phyloP scores from a whole-genome alignment of 2,329 filamentous ascomycete genomes.

The Dryadomyces quercivorus region DNA sequence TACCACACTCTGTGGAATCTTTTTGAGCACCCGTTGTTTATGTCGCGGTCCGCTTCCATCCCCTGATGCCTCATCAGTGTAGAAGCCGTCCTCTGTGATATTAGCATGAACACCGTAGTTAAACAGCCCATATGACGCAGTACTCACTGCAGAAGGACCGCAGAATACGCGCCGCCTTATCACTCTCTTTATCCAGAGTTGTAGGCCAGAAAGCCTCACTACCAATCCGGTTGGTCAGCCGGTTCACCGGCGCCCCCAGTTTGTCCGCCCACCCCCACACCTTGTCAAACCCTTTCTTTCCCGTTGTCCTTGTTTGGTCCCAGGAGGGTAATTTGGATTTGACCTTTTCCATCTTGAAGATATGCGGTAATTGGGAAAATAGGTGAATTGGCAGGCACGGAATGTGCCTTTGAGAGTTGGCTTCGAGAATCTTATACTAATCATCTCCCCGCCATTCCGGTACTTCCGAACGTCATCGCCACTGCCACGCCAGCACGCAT shows the following conservation, averaged over 20 bases:
- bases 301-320: slow-evolving; percentile 36
- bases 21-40: slow-evolving; percentile 34
- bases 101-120: slow-evolving; percentile 10
- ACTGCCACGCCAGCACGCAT: neutral
- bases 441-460: neutral
- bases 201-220: slow-evolving; percentile 68
- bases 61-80: slow-evolving; percentile 17
- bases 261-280: slow-evolving; percentile 57
- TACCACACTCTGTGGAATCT: slow-evolving; percentile 48
- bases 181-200: slow-evolving; percentile 59
- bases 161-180: slow-evolving; percentile 64
- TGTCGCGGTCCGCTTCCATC: slow-evolving; percentile 6
- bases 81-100: slow-evolving; percentile 38
- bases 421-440: neutral
- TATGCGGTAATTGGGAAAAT: neutral
- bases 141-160: slow-evolving; percentile 53
- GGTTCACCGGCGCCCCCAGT: slow-evolving; percentile 22
- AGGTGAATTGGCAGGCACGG: no score
- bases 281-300: slow-evolving; percentile 37
- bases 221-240: slow-evolving; percentile 30
- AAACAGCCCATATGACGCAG: neutral
- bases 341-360: slow-evolving; percentile 21
- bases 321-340: slow-evolving; percentile 29
- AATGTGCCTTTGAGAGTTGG: neutral
- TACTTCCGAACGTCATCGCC: neutral